Percentiles rank a stretch among this genome's conserved stretches.
Conservation (phyloP, 352 stramenopile species). For the Phytopythium mirpurense region DNA sequence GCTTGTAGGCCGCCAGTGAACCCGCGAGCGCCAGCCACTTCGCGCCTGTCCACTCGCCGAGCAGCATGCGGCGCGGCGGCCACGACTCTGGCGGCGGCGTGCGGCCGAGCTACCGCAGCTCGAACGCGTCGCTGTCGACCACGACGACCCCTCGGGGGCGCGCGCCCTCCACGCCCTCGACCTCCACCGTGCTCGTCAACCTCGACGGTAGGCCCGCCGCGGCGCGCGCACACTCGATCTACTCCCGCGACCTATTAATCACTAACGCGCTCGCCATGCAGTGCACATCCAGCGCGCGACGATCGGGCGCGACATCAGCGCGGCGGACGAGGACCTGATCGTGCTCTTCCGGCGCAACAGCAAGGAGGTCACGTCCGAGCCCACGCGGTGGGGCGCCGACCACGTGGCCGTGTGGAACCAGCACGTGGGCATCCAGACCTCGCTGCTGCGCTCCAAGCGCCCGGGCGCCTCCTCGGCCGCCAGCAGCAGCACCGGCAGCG, state of each 20-base stretch:
- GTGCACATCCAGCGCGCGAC: constrained; percentile 66
- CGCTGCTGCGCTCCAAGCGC: constrained; percentile 52
- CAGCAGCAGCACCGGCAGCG: constrained; percentile 11
- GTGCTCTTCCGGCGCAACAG: constrained; percentile 79
- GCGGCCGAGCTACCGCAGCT: constrained; percentile 23
- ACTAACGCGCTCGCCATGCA: constrained; percentile 8
- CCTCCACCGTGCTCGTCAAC: constrained; percentile 56
- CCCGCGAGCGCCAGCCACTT: too few relatives aligned
- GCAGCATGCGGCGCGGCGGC: constrained; percentile 1
- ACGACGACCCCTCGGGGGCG: not conserved
- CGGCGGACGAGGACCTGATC: constrained; percentile 69
- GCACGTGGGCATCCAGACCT: constrained; percentile 74
- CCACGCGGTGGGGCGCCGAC: constrained; percentile 55
- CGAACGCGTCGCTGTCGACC: constrained; percentile 5
- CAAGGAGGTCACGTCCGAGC: constrained; percentile 73
- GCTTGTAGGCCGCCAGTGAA: too few relatives aligned
- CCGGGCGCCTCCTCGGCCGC: constrained; percentile 4
- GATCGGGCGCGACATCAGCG: constrained; percentile 67
- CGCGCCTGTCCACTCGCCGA: not conserved
- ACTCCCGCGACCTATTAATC: too few relatives aligned
- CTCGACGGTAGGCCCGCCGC: constrained; percentile 39
- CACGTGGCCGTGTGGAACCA: constrained; percentile 77
- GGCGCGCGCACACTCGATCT: too few relatives aligned
- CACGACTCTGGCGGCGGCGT: constrained; percentile 1
- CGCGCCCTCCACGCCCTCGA: not conserved